Percentiles rank a stretch among this genome's conserved stretches.
Conservation (phyloP, 2,329 filamentous ascomycete species). For the Rugonectria rugulosa region DNA sequence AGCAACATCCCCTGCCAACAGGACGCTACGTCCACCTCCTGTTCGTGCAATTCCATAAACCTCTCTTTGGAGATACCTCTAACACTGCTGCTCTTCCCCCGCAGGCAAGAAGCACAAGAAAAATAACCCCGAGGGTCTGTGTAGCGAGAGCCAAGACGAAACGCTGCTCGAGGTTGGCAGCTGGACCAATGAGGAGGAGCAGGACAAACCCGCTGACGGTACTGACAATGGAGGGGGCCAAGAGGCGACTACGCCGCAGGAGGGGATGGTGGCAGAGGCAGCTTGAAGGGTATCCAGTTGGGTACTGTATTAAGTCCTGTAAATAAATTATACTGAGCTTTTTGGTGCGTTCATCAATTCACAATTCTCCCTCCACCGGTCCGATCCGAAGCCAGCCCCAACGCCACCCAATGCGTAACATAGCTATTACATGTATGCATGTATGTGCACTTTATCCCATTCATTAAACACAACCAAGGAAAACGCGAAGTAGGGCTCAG, state of each 20-base stretch:
- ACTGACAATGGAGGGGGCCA: not conserved
- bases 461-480: not conserved
- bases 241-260: not conserved
- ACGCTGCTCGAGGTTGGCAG: constrained; percentile 8
- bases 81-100: no score
- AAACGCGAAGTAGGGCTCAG: not conserved
- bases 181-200: constrained; percentile 3
- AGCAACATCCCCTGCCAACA: no score
- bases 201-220: not conserved
- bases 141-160: no score
- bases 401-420: no score
- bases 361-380: not conserved
- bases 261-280: constrained; percentile 3
- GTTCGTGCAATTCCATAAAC: no score
- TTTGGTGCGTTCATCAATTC: not conserved
- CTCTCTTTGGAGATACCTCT: no score
- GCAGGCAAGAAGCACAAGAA: no score
- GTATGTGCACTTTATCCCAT: not conserved
- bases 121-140: no score
- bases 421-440: no score
- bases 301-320: not conserved
- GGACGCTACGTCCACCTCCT: no score
- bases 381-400: not conserved
- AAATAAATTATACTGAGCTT: not conserved
- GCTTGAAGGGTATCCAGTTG: not conserved